Percentiles rank a stretch among this genome's conserved stretches.
These are phyloP conservation scores for Boletellus deceptivus DNA, from an alignment of 1,284 basidiomycete genomes.

Conservation along the genomic window DNA sequence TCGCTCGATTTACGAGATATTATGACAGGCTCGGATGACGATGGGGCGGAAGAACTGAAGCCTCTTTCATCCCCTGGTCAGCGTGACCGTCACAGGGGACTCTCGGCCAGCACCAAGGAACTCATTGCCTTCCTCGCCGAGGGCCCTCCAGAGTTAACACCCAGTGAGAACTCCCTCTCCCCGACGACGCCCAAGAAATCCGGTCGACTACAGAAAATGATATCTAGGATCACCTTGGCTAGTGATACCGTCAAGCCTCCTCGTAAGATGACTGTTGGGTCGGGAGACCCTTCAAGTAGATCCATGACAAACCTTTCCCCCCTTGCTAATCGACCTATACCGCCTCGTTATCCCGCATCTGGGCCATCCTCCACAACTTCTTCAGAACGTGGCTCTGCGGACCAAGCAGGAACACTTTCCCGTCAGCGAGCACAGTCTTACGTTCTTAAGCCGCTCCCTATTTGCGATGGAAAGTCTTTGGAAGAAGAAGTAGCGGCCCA, in stretches of 20 bases:
- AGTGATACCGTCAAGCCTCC: conserved; percentile 33
- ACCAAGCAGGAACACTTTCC: conserved; percentile 15
- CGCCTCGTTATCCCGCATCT: conserved; percentile 43
- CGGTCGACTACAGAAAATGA: conserved; percentile 71
- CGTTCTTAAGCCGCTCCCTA: conserved; percentile 34
- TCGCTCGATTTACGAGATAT: conserved; percentile 73
- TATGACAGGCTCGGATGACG: conserved; percentile 63
- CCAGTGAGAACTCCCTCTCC: conserved; percentile 35
- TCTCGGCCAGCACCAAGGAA: conserved; percentile 54
- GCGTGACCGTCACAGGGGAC: conserved; percentile 31
- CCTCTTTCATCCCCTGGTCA: conserved; percentile 29
- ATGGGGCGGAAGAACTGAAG: conserved; percentile 23
- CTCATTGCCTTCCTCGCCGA: conserved; percentile 48
- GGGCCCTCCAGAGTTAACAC: conserved; percentile 29
- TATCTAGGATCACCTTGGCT: conserved; percentile 66
- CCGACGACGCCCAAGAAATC: conserved; percentile 49
- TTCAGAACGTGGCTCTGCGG: conserved; percentile 33
- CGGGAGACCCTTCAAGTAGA: conserved; percentile 27
- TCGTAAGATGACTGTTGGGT: conserved; percentile 29
- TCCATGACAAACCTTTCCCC: conserved; percentile 45
- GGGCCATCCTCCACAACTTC: conserved; percentile 40
- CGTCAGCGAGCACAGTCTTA: conserved; percentile 31
- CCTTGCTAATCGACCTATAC: conserved; percentile 55
- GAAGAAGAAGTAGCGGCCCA: conserved; percentile 12
- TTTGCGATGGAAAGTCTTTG: conserved; percentile 17